Evolutionary conservation across 345 rosid species (phyloP), one percentile per base, ranked within the genome.

Genomic region (Eucalyptus rudis): DNA sequence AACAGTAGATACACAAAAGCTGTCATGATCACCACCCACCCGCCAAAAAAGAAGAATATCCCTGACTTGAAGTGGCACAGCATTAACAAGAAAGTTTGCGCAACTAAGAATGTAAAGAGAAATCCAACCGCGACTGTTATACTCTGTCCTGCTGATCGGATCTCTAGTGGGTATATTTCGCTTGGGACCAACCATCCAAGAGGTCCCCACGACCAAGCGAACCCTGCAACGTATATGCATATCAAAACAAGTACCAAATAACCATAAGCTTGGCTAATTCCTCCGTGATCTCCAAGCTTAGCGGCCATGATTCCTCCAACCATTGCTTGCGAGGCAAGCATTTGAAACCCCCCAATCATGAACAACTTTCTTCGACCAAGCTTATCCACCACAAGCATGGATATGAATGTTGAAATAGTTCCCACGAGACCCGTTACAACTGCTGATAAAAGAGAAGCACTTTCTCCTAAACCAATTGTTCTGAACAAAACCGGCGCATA

Each of bases 401-500:
- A 95, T 64, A 93, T 5, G 24, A 94, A 86, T 13, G 95, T 93
- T 1, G 95, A 90, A 4, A 68, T 71, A 1, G 90, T 89, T 3
- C 96, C 95, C 15, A 95, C 94, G 16, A 94, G 68, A 7, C 98
- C 96, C n/a, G 94, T 88, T 22, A 76, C 84, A 76, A 94, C 93
- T 1, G 95, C 89, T 1, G 99, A 93, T 94, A 95, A 49, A 83
- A 95, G 92, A 1, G 98, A 93, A 36, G 94, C 93, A 33, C 95
- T 95, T 54, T 93, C 96, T 24, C 96, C 96, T 25, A 94, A 91
- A 4, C 98, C 98, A 10, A 96, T 92, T 87, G 95, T 94, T 91
- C 96, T 90, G 89, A 94, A 95, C 33, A 96, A 90, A 31, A 96
- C 88, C 15, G 98, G 98, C 13, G 97, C 96, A 47, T 97, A 96